Base-by-base conservation (phyloP, 2,329 filamentous ascomycete genomes). In the Exophiala calicioides region DNA sequence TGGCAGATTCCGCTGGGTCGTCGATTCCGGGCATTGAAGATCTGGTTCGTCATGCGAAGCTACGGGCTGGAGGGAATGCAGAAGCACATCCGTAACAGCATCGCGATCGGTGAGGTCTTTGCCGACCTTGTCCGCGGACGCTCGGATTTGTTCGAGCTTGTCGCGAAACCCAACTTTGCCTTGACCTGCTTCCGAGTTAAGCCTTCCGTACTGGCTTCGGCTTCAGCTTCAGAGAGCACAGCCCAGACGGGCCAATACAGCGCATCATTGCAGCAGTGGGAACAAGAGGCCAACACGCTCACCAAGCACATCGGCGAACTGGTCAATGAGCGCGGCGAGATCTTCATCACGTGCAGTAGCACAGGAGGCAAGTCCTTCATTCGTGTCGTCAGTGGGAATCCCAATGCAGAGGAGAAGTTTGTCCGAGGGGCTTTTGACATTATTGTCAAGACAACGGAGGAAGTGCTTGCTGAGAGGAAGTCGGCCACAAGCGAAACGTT, bases 1-100 rank as follows among this genome's bases (percentile, higher is more conserved):
- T 97, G 91, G 91, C 90, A 95, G 70, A 94, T 97, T 60, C 90
- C 91, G 0, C 82, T 97, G 0, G 91, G 91, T 6, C 78, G 91
- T 2, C 78, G 91, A 12, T 97, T 97, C 77, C 80, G 91, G 50
- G 82, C 85, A 2, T 71, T 97, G 47, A 97, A 97, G 73, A 84
- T 95, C 54, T 97, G 91, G 91, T 96, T 96, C 64, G 90, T 97
- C 5, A 73, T 96, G 60, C 78, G 91, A 33, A 84, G 79, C 32
- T 95, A 90, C 63, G 91, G 91, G 0, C 71, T 94, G 40, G 75
- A 76, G 21, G 91, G 90, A 0, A 68, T 97, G 61, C 83, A 82
- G 58, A 76, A 71, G 3, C 87, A 94, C 60, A 82, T 96, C 53
- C 75, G 81, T 24, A 79, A 80, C 31, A 84, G 86, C 19, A 72